Conservation (phyloP, 2,329 filamentous ascomycete species). For the Penicillium sp. region DNA sequence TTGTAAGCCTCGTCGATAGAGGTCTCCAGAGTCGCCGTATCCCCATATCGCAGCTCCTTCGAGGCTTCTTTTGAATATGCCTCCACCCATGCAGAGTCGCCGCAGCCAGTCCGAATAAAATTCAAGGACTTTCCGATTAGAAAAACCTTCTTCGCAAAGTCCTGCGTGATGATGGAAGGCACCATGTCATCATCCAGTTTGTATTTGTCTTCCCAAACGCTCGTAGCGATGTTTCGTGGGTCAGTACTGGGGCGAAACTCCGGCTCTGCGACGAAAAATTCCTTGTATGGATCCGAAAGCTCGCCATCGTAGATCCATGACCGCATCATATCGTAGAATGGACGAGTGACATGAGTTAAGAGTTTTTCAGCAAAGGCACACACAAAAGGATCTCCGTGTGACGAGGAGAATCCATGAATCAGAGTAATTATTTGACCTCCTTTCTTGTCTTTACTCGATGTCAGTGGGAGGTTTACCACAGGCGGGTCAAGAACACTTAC, state of each 20-base stretch:
- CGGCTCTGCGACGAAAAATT: slow-evolving; percentile 92
- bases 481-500: slow-evolving; percentile 39
- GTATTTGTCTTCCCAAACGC: slow-evolving; percentile 98
- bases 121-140: slow-evolving; percentile 96
- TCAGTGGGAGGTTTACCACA: slow-evolving; percentile 8
- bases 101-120: slow-evolving; percentile 93
- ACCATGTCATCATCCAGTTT: slow-evolving; percentile 79
- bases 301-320: slow-evolving; percentile 99
- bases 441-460: slow-evolving; percentile 50
- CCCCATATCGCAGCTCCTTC: slow-evolving; percentile 85
- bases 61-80: slow-evolving; percentile 89
- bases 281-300: slow-evolving; percentile 87
- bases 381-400: slow-evolving; percentile 92
- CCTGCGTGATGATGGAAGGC: slow-evolving; percentile 83
- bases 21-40: slow-evolving; percentile 81
- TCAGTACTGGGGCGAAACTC: slow-evolving; percentile 49
- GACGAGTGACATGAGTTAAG: slow-evolving; percentile 76
- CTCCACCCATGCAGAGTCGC: slow-evolving; percentile 91
- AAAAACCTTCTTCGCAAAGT: slow-evolving; percentile 95
- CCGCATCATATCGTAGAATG: slow-evolving; percentile 93
- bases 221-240: slow-evolving; percentile 58
- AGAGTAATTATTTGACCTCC: slow-evolving; percentile 90
- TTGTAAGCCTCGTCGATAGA: slow-evolving; percentile 98
- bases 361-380: slow-evolving; percentile 87
- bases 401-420: slow-evolving; percentile 87